Evolutionary conservation across 352 stramenopile species (phyloP).

Genomic region (Phytopythium ostracodes): DNA sequence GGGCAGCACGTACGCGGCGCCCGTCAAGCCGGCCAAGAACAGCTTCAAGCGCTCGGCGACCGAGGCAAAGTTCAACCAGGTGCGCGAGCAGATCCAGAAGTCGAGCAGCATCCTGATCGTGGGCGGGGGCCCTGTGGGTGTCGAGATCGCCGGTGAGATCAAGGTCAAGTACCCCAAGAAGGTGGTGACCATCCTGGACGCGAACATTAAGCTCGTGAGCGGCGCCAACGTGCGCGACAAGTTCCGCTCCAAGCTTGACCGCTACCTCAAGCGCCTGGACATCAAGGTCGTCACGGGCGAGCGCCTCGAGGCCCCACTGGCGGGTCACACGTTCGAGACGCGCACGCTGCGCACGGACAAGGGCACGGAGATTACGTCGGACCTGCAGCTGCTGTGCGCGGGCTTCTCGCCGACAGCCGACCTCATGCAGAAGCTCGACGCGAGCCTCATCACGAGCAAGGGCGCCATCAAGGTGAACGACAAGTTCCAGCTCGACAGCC

Average conservation of each 20-base stretch:
- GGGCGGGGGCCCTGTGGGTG: conserved; percentile 51
- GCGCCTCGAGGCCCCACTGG: conserved; percentile 27
- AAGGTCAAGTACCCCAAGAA: conserved; percentile 49
- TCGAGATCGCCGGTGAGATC: conserved; percentile 61
- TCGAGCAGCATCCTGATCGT: conserved; percentile 51
- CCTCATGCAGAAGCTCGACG: conserved; percentile 30
- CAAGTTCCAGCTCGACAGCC: conserved; percentile 38
- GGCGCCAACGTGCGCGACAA: conserved; percentile 36
- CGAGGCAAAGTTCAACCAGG: conserved; percentile 32
- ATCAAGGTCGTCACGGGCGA: conserved; percentile 48
- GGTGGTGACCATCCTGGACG: conserved; percentile 51
- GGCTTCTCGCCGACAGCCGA: conserved; percentile 35
- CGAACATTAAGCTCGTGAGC: conserved; percentile 27
- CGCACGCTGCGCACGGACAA: conserved; percentile 41
- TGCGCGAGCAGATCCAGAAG: conserved; percentile 34
- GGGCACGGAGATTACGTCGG: conserved; percentile 45
- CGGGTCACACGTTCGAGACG: conserved; percentile 34
- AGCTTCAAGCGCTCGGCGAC: conserved; percentile 27
- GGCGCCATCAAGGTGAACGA: conserved; percentile 44
- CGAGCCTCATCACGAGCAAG: conserved; percentile 25
- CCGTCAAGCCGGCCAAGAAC: conserved; percentile 45
- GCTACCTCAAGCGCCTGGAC: conserved; percentile 29
- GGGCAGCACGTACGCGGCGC: conserved; percentile 49
- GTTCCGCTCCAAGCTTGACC: conserved; percentile 36
- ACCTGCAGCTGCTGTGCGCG: conserved; percentile 50